Evolutionary conservation across 352 stramenopile genomes (phyloP).

Genomic region (Globisporangium canariense): DNA sequence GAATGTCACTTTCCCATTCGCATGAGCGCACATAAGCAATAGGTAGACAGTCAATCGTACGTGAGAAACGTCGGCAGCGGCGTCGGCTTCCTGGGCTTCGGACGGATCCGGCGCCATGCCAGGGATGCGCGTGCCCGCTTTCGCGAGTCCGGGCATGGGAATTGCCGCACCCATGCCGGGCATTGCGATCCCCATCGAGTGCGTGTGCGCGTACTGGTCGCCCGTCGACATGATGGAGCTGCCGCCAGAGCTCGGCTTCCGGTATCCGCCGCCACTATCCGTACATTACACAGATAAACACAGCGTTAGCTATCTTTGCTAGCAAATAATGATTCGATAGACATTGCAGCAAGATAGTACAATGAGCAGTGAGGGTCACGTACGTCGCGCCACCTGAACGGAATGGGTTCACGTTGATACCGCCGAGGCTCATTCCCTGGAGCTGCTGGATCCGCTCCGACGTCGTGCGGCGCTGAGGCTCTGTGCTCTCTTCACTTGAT

Average conservation of each 20-base stretch:
- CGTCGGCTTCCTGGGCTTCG: slow-evolving; percentile 24
- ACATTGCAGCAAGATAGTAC: no score
- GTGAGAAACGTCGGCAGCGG: slow-evolving; percentile 52
- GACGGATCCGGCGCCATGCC: slow-evolving; percentile 41
- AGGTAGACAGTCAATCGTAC: slow-evolving; percentile 27
- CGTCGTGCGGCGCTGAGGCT: slow-evolving; percentile 21
- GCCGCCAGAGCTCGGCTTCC: slow-evolving; percentile 31
- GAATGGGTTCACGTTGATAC: slow-evolving; percentile 85
- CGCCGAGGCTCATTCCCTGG: slow-evolving; percentile 66
- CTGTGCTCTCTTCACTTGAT: slow-evolving; percentile 14
- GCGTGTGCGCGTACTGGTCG: slow-evolving; percentile 70
- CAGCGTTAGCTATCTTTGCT: background rate
- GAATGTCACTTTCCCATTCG: no score
- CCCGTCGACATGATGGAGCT: slow-evolving; percentile 81
- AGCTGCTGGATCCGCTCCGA: slow-evolving; percentile 70
- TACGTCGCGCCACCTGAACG: slow-evolving; percentile 34
- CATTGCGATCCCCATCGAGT: slow-evolving; percentile 73
- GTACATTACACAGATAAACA: background rate
- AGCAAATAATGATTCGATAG: no score
- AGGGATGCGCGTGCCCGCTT: slow-evolving; percentile 60
- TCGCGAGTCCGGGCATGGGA: slow-evolving; percentile 78
- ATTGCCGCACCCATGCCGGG: slow-evolving; percentile 78
- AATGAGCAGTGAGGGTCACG: slow-evolving; percentile 3
- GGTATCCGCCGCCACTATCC: slow-evolving; percentile 37
- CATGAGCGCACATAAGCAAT: no score